Evolutionary conservation across 2,329 filamentous ascomycete species (phyloP), one percentile per base, ranked within the genome.

Genomic region (Pseudophaeomoniella oleicola): DNA sequence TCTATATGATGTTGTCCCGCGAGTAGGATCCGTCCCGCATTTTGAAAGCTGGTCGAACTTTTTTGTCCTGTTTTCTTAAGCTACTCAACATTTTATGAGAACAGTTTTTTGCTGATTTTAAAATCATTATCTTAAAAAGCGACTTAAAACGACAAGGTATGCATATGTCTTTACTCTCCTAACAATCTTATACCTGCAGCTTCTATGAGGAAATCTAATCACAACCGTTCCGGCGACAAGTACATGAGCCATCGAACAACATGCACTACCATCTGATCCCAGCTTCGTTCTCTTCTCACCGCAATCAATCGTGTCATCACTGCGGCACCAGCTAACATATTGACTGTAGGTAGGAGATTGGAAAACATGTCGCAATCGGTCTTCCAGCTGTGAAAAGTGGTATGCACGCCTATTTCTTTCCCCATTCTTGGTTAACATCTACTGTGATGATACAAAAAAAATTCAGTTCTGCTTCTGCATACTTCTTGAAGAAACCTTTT

Each of bases 391-490:
- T n/a, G 10, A 34, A 19, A 13, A 12, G 19, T 19, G 16, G 32
- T 34, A 17, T 18, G 32, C 19, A 17, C 10, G n/a, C 11, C 4
- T 35, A 12, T 18, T 16, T 17, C 17, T n/a, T n/a, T n/a, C n/a
- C n/a, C n/a, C n/a, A n/a, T n/a, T n/a, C n/a, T n/a, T n/a, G n/a
- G n/a, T n/a, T n/a, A 12, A 22, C 38, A 11, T 29, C 37, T 53
- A 50, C 37, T 42, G 52, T 66, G 64, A 67, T 68, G 64, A 67
- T 56, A 59, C 54, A 62, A 47, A 58, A 57, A 64, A 51, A 61
- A 59, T 63, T 66, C 69, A 73, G 69, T 73, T 73, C 69, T 73
- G 69, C 69, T 73, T 70, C 69, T 71, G 69, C 60, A 71, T 69
- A 55, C 51, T 40, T 47, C 52, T 68, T 72, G 69, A 70, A 66